Evolutionary conservation across 345 rosid species (phyloP).

Genomic region (Lenwebbia sp.): DNA sequence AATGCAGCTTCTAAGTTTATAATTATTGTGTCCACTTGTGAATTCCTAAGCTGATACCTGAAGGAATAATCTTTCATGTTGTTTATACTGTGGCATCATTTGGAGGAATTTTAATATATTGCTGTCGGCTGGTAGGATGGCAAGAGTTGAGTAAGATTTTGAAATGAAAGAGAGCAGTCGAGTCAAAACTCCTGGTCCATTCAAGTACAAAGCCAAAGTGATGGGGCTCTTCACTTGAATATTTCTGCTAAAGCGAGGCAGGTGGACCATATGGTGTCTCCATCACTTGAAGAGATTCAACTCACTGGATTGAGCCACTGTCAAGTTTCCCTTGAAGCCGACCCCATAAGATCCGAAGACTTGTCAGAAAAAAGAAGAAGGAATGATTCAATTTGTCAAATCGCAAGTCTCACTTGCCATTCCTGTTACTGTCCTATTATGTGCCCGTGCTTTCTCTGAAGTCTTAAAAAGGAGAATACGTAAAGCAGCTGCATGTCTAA

Average conservation of each 20-base stretch:
- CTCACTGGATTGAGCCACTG: background rate
- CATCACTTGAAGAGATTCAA: background rate
- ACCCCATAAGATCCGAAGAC: background rate
- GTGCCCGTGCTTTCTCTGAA: background rate
- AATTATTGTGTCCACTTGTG: background rate
- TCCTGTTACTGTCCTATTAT: background rate
- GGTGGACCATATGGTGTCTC: background rate
- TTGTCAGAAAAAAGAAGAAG: background rate
- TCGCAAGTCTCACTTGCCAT: background rate
- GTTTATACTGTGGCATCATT: background rate
- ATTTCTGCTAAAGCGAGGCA: background rate
- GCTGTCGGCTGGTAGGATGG: background rate
- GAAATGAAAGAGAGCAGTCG: background rate
- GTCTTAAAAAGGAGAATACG: background rate
- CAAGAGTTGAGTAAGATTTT: background rate
- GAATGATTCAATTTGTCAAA: background rate
- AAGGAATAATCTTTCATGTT: background rate
- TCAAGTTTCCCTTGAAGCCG: background rate
- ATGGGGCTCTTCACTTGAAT: background rate
- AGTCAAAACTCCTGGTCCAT: background rate
- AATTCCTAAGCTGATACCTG: background rate
- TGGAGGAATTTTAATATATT: background rate
- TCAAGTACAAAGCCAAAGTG: background rate
- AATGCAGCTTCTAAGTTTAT: background rate
- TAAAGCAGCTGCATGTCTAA: background rate